Conservation (phyloP, 164 flowering plant genomes). For the Pachysandra terminalis region DNA sequence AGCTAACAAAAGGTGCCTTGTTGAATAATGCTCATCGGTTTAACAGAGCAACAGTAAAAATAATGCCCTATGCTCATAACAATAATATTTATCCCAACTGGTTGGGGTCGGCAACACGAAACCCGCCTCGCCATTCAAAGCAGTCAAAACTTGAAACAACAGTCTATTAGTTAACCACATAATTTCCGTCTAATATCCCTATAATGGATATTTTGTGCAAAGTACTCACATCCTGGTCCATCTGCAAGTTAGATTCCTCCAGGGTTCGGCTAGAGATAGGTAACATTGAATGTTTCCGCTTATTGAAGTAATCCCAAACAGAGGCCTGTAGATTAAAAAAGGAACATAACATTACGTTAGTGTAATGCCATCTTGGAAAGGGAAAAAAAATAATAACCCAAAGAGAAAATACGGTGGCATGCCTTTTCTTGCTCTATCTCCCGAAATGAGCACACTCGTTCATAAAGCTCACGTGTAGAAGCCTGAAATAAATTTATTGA, state of each 20-base stretch:
- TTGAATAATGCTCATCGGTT: no score
- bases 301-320: conserved; percentile 84
- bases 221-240: conserved; percentile 87
- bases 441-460: conserved; percentile 44
- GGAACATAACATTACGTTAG: background rate
- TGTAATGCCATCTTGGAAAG: conserved; percentile 1
- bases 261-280: conserved; percentile 38
- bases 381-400: background rate
- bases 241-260: conserved; percentile 71
- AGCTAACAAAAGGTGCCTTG: no score
- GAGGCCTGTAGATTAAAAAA: conserved; percentile 37
- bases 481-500: conserved; percentile 46
- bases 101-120: no score
- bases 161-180: no score
- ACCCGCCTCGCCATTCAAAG: no score
- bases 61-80: no score
- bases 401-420: conserved; percentile 4
- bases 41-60: no score
- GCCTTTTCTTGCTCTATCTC: conserved; percentile 61
- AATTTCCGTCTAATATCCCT: background rate
- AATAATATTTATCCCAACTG: no score
- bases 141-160: no score
- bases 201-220: background rate
- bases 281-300: conserved; percentile 37
- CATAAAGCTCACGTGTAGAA: conserved; percentile 58